Conservation (phyloP, 129 eudicot genomes). For the Tagetes patula region DNA sequence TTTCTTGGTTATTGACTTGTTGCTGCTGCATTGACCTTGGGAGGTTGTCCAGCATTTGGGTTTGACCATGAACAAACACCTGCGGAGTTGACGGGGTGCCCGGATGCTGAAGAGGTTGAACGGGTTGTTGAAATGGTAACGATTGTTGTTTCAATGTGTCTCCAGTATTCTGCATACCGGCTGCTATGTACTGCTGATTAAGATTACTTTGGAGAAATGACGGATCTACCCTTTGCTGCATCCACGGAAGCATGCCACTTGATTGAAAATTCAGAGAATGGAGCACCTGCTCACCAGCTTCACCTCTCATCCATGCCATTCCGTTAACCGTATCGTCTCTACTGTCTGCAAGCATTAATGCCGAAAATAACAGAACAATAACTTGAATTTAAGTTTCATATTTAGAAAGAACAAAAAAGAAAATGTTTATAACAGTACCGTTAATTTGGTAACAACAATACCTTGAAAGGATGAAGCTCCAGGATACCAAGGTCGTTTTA, state of each 20-base stretch:
- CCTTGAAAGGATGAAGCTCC: constrained; percentile 95
- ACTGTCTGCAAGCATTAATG: constrained; percentile 40
- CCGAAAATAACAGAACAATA: not conserved
- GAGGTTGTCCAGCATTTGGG: constrained; percentile 63
- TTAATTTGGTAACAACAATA: constrained; percentile 18
- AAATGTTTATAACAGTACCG: not conserved
- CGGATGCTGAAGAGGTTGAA: constrained; percentile 63
- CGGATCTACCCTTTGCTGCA: constrained; percentile 88
- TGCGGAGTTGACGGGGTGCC: constrained; percentile 50
- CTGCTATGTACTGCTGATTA: constrained; percentile 81
- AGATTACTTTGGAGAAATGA: constrained; percentile 58
- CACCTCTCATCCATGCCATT: constrained; percentile 89
- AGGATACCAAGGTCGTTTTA: constrained; percentile 96
- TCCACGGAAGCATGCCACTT: constrained; percentile 79
- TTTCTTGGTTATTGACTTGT: constrained; percentile 48
- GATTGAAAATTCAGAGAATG: constrained; percentile 69
- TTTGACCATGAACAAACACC: constrained; percentile 58
- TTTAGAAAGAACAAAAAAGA: not conserved
- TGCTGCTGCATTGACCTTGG: constrained; percentile 45
- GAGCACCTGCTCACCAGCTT: constrained; percentile 63
- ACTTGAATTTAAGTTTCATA: not conserved
- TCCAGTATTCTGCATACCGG: constrained; percentile 60
- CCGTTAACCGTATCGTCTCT: constrained; percentile 65
- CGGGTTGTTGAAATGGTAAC: constrained; percentile 80
- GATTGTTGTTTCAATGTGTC: constrained; percentile 62